Evolutionary conservation across 352 stramenopile species (phyloP).

Genomic region (Peronospora tabacina): DNA sequence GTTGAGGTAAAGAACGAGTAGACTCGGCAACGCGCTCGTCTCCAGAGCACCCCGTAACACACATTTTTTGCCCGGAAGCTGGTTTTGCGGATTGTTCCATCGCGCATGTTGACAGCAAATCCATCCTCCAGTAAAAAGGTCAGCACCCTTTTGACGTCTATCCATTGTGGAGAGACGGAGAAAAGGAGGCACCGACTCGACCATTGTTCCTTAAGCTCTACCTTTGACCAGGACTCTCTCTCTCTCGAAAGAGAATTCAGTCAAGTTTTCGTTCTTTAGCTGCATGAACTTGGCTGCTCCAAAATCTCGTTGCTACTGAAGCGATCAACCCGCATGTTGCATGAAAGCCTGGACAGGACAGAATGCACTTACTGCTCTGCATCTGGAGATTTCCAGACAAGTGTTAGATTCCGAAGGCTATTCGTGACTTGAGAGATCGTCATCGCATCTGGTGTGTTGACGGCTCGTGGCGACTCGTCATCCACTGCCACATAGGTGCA

Average conservation of each 20-base stretch:
- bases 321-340: constrained; percentile 12
- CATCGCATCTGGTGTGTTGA: constrained; percentile 13
- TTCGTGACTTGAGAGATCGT: constrained; percentile 5
- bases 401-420: too few species aligned
- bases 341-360: background rate
- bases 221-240: background rate
- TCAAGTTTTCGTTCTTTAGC: background rate
- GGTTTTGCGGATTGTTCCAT: too few species aligned
- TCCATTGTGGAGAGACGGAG: constrained; percentile 3
- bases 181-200: constrained; percentile 6
- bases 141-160: constrained; percentile 5
- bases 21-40: too few species aligned
- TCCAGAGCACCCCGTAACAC: too few species aligned
- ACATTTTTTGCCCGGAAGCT: too few species aligned
- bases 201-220: background rate
- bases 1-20: too few species aligned
- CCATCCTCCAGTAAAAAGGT: constrained; percentile 2
- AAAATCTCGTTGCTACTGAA: constrained; percentile 10
- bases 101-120: constrained; percentile 9
- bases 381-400: constrained; percentile 12
- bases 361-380: constrained; percentile 12
- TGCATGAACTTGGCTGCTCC: constrained; percentile 5
- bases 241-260: background rate
- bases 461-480: constrained; percentile 2
- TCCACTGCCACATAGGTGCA: constrained; percentile 3